These are phyloP conservation scores for Fennellomyces sp. DNA, from an alignment of 371 early-diverging fungal species.

Conservation along the genomic window DNA sequence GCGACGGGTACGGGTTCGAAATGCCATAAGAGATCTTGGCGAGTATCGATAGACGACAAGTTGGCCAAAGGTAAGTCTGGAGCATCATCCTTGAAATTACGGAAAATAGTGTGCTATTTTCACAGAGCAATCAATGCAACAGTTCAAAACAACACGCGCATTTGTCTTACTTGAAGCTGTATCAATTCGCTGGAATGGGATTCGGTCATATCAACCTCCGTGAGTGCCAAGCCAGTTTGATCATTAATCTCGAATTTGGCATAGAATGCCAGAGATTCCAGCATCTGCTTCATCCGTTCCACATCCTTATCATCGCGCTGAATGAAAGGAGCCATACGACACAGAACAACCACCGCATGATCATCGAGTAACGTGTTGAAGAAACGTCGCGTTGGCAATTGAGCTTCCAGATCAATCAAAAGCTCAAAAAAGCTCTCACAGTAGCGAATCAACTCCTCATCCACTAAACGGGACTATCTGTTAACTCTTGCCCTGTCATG, in stretches of 20 bases:
- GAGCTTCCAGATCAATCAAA: conserved; percentile 82
- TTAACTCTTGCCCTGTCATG: no score
- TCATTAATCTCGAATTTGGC: conserved; percentile 84
- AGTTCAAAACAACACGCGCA: conserved; percentile 15
- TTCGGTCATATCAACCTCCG: conserved; percentile 66
- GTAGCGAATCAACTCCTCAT: conserved; percentile 56
- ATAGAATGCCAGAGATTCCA: conserved; percentile 69
- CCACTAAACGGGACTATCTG: no score
- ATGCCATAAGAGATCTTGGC: conserved; percentile 56
- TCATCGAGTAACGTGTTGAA: conserved; percentile 83
- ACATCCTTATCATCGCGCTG: conserved; percentile 44
- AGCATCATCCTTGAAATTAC: conserved; percentile 64
- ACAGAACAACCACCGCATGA: conserved; percentile 71
- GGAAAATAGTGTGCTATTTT: conserved; percentile 56
- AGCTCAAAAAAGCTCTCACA: conserved; percentile 83
- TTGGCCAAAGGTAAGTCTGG: conserved; percentile 78
- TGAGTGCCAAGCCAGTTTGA: conserved; percentile 76
- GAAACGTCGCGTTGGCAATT: conserved; percentile 90
- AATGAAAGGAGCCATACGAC: conserved; percentile 58
- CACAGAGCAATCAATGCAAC: background rate
- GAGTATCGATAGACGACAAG: conserved; percentile 64
- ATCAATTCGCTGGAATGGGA: conserved; percentile 62
- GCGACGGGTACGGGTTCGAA: conserved; percentile 54
- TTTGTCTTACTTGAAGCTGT: conserved; percentile 56
- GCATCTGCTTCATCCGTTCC: conserved; percentile 59